Conservation (phyloP, 306 rosid genomes). For the barrel medic (Medicago truncatula) region DNA sequence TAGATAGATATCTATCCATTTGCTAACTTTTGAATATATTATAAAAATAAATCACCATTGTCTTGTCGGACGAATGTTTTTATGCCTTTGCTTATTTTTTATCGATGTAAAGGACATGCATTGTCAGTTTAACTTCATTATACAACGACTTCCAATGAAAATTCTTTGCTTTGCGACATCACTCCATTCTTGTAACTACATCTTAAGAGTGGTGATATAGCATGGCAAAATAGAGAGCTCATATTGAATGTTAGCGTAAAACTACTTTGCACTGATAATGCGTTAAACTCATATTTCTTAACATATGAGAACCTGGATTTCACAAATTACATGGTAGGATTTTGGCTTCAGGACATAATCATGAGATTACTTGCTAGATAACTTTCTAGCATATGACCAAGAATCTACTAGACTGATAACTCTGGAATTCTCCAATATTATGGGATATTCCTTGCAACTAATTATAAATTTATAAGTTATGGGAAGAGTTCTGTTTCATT, state of each 20-base stretch:
- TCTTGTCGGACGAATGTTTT: constrained; percentile 21
- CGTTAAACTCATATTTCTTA: background rate
- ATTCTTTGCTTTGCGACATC: background rate
- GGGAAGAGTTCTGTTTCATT: constrained; percentile 9
- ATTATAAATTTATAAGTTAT: constrained; percentile 1
- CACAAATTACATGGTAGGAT: constrained; percentile 17
- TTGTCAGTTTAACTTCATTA: background rate
- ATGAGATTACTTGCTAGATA: constrained; percentile 11
- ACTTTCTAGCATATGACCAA: background rate
- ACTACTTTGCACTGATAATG: background rate
- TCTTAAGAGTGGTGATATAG: background rate
- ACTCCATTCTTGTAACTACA: background rate
- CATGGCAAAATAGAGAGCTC: background rate
- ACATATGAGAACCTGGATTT: background rate
- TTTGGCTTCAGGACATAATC: background rate
- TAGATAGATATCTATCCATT: constrained; percentile 5
- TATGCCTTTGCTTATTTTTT: background rate
- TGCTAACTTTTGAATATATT: constrained; percentile 11
- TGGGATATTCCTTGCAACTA: constrained; percentile 6
- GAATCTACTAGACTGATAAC: background rate
- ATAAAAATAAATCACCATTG: constrained; percentile 3
- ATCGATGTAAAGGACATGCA: background rate
- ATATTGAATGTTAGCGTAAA: background rate
- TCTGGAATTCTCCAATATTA: constrained; percentile 22
- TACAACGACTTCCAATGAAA: background rate